phyloP scores from a whole-genome alignment of 140 eudicot genomes.

The Flaveria floridana region DNA sequence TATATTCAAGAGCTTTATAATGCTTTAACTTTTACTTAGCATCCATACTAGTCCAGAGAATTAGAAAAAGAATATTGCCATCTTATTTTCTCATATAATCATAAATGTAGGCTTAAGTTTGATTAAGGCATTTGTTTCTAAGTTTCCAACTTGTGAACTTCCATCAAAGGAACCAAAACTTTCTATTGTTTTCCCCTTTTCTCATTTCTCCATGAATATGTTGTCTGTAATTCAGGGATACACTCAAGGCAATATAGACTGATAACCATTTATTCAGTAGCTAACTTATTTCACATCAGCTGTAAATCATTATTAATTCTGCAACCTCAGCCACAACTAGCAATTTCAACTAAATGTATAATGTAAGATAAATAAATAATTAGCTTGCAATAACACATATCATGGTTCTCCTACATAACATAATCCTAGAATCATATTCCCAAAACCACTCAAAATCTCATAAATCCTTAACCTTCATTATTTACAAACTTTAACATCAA shows the following conservation, averaged over 20 bases:
- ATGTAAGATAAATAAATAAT: not conserved
- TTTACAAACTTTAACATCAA: not conserved
- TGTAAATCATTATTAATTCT: not conserved
- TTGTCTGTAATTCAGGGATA: not conserved
- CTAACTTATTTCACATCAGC: constrained; percentile 1
- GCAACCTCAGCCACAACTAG: constrained; percentile 3
- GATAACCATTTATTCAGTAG: not conserved
- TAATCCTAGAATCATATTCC: constrained; percentile 9
- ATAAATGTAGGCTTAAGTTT: not conserved
- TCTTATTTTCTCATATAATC: not conserved
- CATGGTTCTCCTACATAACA: not conserved
- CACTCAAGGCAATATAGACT: not conserved
- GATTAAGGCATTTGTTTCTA: not conserved
- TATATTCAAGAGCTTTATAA: not conserved
- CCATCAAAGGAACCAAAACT: no score
- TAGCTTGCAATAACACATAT: not conserved
- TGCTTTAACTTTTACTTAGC: not conserved
- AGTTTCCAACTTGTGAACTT: not conserved
- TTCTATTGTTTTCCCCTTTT: no score
- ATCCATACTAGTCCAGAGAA: constrained; percentile 1
- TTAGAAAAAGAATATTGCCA: not conserved
- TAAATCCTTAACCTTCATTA: constrained; percentile 1
- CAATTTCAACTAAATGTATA: not conserved
- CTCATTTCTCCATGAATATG: no score
- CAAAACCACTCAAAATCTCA: constrained; percentile 8